Base-by-base conservation (phyloP, 352 stramenopile species). In the Elongisporangium prolatum region DNA sequence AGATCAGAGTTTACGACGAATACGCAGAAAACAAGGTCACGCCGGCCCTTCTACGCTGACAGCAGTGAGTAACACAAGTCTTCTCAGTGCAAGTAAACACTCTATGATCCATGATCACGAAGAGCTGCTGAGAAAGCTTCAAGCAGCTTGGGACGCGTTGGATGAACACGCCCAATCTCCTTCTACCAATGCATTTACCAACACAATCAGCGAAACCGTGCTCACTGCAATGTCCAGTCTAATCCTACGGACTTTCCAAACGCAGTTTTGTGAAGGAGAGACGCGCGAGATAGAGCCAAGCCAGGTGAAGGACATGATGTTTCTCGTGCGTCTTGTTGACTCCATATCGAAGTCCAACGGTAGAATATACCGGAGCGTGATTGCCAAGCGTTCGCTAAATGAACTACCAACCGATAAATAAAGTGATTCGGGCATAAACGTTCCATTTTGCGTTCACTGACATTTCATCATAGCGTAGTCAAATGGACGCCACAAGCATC, bases 181-280 rank as follows among this genome's bases (percentile, higher is more conserved):
- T 8, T 54, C 49, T 17, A 0, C n/a, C 28, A 21, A 47, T 10
- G 38, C 63, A 44, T 86, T 79, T 47, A 58, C 57, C 9, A 70
- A 69, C 6, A 65, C 66, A 2, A 37, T 83, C 7, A 55, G 73
- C 34, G 74, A 87, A 37, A 62, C 75, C 24, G 55, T 88, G 4
- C 49, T 87, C 47, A 76, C 69, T 24, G 69, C 86, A 37, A 64
- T 78, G n/a, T 90, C 77, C 24, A 85, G 72, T 51, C 50, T 78
- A 17, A 63, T 88, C 3, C 56, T 89, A 14, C 72, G 63, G 21
- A 65, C 74, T 13, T 88, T 89, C 56, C 82, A 83, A 48, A 70
- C 54, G 22, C 59, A 73, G 14, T 85, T 85, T 56, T 68, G 68
- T 22, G 69, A 76, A 54, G 38, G 53, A 10, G 67, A 74, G 24